A percentile compares a stretch with the other conserved stretches of the same genome.
These are phyloP conservation scores for Phytophthora boehmeriae DNA, from an alignment of 352 stramenopile genomes.

Conservation along the genomic window DNA sequence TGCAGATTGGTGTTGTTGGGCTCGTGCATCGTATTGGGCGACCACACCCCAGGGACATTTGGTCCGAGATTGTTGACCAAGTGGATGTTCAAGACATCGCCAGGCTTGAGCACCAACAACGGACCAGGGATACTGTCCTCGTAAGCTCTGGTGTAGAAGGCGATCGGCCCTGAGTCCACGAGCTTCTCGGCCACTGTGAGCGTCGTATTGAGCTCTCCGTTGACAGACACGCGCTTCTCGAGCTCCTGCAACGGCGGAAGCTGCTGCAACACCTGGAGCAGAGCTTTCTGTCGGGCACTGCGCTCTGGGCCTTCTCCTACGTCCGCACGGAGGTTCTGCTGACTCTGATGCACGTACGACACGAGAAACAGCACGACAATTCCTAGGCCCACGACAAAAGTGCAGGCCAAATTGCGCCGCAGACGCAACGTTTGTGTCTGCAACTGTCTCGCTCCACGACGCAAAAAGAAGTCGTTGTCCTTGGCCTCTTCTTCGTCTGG, in stretches of 20 bases:
- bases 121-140: slow-evolving; percentile 64
- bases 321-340: slow-evolving; percentile 7
- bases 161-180: slow-evolving; percentile 59
- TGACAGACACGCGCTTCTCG: slow-evolving; percentile 37
- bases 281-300: slow-evolving; percentile 4
- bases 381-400: slow-evolving; percentile 17
- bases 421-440: slow-evolving; percentile 24
- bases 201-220: slow-evolving; percentile 71
- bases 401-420: slow-evolving; percentile 17
- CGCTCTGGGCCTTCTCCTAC: not conserved
- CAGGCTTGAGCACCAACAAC: slow-evolving; percentile 61
- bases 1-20: slow-evolving; percentile 86
- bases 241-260: slow-evolving; percentile 45
- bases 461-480: slow-evolving; percentile 35
- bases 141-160: slow-evolving; percentile 77
- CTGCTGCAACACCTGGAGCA: slow-evolving; percentile 37
- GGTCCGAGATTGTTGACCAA: slow-evolving; percentile 61
- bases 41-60: slow-evolving; percentile 43
- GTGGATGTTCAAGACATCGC: slow-evolving; percentile 66
- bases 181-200: slow-evolving; percentile 49
- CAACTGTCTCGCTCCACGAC: slow-evolving; percentile 13
- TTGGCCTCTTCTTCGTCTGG: slow-evolving; percentile 22
- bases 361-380: slow-evolving; percentile 26
- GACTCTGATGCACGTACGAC: slow-evolving; percentile 20
- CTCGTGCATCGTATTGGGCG: slow-evolving; percentile 64